Conservation (phyloP, 495 filamentous ascomycete genomes). For the Talaromyces ruber region DNA sequence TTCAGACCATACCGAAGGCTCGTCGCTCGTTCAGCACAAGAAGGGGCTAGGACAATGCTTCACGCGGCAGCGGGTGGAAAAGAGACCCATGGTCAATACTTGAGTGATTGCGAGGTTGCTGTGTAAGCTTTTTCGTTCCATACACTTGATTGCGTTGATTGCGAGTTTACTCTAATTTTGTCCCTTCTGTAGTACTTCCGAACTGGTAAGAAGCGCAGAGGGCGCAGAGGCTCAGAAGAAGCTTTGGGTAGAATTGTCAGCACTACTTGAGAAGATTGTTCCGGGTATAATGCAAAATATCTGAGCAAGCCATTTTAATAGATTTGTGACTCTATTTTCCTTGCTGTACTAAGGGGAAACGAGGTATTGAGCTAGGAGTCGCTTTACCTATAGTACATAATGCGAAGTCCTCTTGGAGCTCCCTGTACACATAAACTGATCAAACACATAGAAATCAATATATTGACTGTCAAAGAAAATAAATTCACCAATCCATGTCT, state of each 20-base stretch:
- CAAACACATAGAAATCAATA: too few relatives aligned
- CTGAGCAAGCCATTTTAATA: not conserved
- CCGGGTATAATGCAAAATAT: conserved; percentile 13
- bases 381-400: too few relatives aligned
- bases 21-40: conserved; percentile 5
- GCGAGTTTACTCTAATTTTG: not conserved
- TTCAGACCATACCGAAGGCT: conserved; percentile 5
- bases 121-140: not conserved
- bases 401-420: too few relatives aligned
- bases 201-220: conserved; percentile 13
- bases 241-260: conserved; percentile 21
- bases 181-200: conserved; percentile 3
- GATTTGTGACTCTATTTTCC: too few relatives aligned
- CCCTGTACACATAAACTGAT: too few relatives aligned
- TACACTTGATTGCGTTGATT: not conserved
- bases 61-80: conserved; percentile 7
- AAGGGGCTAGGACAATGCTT: conserved; percentile 7
- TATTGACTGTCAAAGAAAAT: too few relatives aligned
- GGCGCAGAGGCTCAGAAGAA: conserved; percentile 16
- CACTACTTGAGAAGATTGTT: conserved; percentile 18
- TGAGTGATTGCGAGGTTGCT: conserved; percentile 17
- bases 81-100: conserved; percentile 18
- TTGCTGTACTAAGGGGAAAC: too few relatives aligned
- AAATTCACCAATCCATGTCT: too few relatives aligned
- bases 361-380: too few relatives aligned